These are phyloP conservation scores for Warburgia ugandensis DNA, from an alignment of 164 flowering plant species.

Conservation along the genomic window DNA sequence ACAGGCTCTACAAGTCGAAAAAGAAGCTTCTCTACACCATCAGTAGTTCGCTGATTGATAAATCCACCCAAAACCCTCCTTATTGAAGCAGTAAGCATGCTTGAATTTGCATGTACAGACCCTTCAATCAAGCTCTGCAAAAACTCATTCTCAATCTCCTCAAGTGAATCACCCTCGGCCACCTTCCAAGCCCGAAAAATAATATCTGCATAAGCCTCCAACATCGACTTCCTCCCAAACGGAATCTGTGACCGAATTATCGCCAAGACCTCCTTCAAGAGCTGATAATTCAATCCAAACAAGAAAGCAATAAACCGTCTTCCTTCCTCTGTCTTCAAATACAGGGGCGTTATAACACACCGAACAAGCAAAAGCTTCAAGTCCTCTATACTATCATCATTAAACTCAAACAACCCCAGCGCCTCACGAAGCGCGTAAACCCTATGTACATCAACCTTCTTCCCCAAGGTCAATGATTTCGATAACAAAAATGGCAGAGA, in stretches of 20 bases:
- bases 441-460: conserved; percentile 73
- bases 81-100: conserved; percentile 51
- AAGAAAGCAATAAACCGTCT: conserved; percentile 56
- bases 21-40: conserved; percentile 80
- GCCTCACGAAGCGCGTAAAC: conserved; percentile 70
- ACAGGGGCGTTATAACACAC: conserved; percentile 72
- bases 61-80: conserved; percentile 85
- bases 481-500: conserved; percentile 69
- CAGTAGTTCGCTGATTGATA: conserved; percentile 54
- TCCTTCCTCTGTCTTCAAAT: conserved; percentile 85
- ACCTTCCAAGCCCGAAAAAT: conserved; percentile 77
- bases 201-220: conserved; percentile 80
- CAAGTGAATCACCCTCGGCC: conserved; percentile 33
- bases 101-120: conserved; percentile 60
- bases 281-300: conserved; percentile 63
- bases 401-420: conserved; percentile 74
- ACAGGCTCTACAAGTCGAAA: conserved; percentile 87
- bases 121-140: conserved; percentile 77
- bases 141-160: conserved; percentile 64
- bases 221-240: conserved; percentile 74
- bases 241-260: conserved; percentile 81
- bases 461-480: conserved; percentile 51
- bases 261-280: conserved; percentile 68
- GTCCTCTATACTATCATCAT: conserved; percentile 93
- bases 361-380: conserved; percentile 69